Evolutionary conservation across 352 stramenopile genomes (phyloP).

Genomic region (Phytopythium oedochilum): DNA sequence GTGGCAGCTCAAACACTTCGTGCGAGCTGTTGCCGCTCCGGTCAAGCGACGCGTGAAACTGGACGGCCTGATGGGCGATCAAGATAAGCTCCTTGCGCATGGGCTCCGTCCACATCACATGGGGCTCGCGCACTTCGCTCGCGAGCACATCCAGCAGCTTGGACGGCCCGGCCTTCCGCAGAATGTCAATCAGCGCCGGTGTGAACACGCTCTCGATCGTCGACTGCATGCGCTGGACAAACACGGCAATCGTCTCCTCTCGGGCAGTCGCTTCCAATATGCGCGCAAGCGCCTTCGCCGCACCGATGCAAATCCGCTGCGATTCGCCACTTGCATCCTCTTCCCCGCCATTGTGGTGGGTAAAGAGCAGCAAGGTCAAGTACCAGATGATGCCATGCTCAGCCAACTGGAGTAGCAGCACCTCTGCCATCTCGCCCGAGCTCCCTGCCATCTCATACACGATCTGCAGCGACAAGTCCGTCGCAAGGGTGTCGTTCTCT

Average conservation of each 20-base stretch:
- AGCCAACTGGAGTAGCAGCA: slow-evolving; percentile 71
- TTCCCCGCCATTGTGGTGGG: slow-evolving; percentile 33
- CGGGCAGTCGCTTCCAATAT: slow-evolving; percentile 64
- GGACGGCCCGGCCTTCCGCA: slow-evolving; percentile 50
- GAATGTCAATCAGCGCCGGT: slow-evolving; percentile 64
- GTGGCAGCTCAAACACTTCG: slow-evolving; percentile 70
- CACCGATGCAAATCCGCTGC: slow-evolving; percentile 64
- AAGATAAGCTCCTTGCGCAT: slow-evolving; percentile 77
- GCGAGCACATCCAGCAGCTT: slow-evolving; percentile 70
- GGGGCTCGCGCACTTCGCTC: slow-evolving; percentile 68
- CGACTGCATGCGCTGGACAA: slow-evolving; percentile 75
- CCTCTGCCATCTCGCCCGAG: slow-evolving; percentile 76
- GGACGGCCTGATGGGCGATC: slow-evolving; percentile 60
- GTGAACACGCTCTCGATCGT: slow-evolving; percentile 86
- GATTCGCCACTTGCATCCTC: slow-evolving; percentile 29
- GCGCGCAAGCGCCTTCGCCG: slow-evolving; percentile 65
- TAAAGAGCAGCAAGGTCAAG: slow-evolving; percentile 74
- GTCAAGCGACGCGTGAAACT: slow-evolving; percentile 65
- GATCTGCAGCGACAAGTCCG: slow-evolving; percentile 75
- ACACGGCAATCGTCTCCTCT: slow-evolving; percentile 70
- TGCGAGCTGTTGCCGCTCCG: slow-evolving; percentile 49
- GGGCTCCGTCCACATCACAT: slow-evolving; percentile 85
- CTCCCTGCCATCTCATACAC: slow-evolving; percentile 80
- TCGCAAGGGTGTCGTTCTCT: slow-evolving; percentile 60
- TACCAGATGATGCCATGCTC: slow-evolving; percentile 85